These are phyloP conservation scores for Penicillium atrosanguineum DNA, from an alignment of 495 filamentous ascomycete genomes.

Conservation along the genomic window DNA sequence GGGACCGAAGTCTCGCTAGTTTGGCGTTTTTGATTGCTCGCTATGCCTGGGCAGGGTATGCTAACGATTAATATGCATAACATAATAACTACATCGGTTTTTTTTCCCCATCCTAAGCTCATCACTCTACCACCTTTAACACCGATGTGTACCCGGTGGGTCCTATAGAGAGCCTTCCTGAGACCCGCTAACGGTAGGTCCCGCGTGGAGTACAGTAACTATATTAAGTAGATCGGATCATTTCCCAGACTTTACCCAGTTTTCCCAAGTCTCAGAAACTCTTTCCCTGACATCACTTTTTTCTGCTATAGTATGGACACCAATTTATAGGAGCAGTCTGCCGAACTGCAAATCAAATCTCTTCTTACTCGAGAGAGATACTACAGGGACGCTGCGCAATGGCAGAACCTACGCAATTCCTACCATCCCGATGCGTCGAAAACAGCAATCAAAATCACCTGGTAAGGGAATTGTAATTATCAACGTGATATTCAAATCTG, in stretches of 20 bases:
- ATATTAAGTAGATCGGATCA: neutral
- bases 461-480: neutral
- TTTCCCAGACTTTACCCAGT: too few species aligned
- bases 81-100: too few species aligned
- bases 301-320: neutral
- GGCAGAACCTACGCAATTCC: neutral
- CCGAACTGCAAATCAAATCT: neutral
- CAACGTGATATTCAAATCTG: too few species aligned
- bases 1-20: neutral
- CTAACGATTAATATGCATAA: too few species aligned
- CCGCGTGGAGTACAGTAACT: neutral
- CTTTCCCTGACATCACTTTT: neutral
- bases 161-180: too few species aligned
- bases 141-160: too few species aligned
- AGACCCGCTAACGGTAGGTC: too few species aligned
- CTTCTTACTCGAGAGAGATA: constrained; percentile 1
- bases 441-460: constrained; percentile 9
- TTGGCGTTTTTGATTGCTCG: neutral
- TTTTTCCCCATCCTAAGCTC: too few species aligned
- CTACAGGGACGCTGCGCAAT: constrained; percentile 3
- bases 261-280: too few species aligned
- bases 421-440: constrained; percentile 5
- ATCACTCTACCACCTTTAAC: too few species aligned
- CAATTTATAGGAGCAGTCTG: neutral
- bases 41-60: too few species aligned